Conservation (phyloP, 2,329 filamentous ascomycete species). For the Dactylonectria estremocensis region DNA sequence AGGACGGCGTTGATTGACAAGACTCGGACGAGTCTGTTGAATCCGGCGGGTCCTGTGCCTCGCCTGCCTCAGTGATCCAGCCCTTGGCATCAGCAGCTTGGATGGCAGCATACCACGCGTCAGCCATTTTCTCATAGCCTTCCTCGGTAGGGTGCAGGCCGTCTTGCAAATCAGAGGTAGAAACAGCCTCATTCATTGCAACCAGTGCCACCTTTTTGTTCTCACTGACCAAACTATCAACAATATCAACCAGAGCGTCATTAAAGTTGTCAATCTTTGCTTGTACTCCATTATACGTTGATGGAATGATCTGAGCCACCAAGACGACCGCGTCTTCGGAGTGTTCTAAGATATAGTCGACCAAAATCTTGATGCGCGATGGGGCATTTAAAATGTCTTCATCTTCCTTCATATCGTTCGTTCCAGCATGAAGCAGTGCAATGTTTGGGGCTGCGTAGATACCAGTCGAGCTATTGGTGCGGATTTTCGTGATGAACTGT, state of each 20-base stretch:
- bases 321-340: conserved; percentile 10
- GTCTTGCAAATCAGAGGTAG: too few species aligned
- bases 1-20: conserved; percentile 9
- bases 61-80: too few species aligned
- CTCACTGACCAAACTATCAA: background rate
- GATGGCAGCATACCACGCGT: too few species aligned
- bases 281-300: background rate
- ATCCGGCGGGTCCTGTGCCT: too few species aligned
- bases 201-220: background rate
- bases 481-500: too few species aligned
- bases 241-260: background rate
- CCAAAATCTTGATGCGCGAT: conserved; percentile 14
- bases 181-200: too few species aligned
- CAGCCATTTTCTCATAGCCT: too few species aligned
- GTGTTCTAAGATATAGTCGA: conserved; percentile 5
- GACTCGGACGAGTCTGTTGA: too few species aligned
- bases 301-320: conserved; percentile 5
- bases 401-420: conserved; percentile 18
- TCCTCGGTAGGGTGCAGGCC: too few species aligned
- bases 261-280: conserved; percentile 5
- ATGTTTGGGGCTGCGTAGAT: conserved; percentile 14
- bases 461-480: background rate
- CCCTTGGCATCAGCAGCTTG: too few species aligned
- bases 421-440: conserved; percentile 18
- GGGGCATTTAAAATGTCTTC: background rate